These are phyloP conservation scores for Blastobotrys persicus DNA, from an alignment of 1,139 yeast genomes.

Conservation along the genomic window DNA sequence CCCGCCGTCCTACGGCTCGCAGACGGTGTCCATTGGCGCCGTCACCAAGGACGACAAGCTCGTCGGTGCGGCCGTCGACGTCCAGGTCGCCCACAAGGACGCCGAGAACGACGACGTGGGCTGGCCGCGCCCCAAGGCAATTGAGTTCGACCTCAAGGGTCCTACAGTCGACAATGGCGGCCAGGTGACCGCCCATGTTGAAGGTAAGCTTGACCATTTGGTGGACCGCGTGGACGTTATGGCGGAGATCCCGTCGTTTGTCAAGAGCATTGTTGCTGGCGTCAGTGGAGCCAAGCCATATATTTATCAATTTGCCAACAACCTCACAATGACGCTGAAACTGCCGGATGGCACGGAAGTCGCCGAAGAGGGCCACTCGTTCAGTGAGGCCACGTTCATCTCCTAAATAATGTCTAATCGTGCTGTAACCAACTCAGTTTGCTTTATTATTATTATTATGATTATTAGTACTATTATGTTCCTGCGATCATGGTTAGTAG, in stretches of 20 bases:
- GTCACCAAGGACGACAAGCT: constrained; percentile 63
- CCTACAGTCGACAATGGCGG: constrained; percentile 42
- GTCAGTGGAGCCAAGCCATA: constrained; percentile 95
- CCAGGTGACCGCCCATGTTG: constrained; percentile 35
- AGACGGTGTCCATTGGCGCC: constrained; percentile 78
- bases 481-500: no score
- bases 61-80: constrained; percentile 63
- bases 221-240: constrained; percentile 94
- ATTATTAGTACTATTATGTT: no score
- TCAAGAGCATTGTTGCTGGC: constrained; percentile 88
- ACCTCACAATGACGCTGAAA: constrained; percentile 37
- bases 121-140: constrained; percentile 81
- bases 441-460: no score
- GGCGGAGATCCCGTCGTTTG: constrained; percentile 95
- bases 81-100: constrained; percentile 61
- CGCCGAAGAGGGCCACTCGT: constrained; percentile 65
- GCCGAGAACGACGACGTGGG: constrained; percentile 68
- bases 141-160: constrained; percentile 59
- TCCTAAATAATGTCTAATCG: constrained; percentile 30
- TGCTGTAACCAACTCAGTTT: no score
- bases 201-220: constrained; percentile 47
- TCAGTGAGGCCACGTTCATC: constrained; percentile 77
- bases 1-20: constrained; percentile 81
- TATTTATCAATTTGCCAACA: constrained; percentile 84
- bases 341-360: constrained; percentile 36